phyloP scores from a whole-genome alignment of 2,329 filamentous ascomycete genomes.

The Kalaharituber pfeilii region DNA sequence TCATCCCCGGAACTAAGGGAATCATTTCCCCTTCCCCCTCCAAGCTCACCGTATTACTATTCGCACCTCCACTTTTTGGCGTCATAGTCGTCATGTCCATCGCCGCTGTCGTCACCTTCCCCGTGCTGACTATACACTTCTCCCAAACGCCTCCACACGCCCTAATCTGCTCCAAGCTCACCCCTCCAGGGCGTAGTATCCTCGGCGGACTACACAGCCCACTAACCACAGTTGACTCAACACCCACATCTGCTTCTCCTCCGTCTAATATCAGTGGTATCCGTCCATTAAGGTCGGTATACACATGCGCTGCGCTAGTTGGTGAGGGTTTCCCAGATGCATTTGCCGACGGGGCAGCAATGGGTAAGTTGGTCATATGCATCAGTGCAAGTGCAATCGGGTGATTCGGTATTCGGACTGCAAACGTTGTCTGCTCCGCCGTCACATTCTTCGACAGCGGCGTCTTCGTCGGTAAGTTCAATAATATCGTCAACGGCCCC shows the following conservation, averaged over 20 bases:
- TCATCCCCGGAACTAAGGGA: constrained; percentile 58
- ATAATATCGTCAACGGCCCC: constrained; percentile 75
- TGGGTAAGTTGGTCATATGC: constrained; percentile 53
- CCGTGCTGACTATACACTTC: constrained; percentile 33
- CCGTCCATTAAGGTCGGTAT: constrained; percentile 62
- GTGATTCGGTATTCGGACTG: constrained; percentile 73
- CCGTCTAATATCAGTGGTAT: constrained; percentile 83
- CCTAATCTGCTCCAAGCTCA: constrained; percentile 64
- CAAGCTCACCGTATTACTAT: too few relatives aligned
- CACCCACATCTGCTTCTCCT: constrained; percentile 68
- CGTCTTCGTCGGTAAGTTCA: constrained; percentile 55
- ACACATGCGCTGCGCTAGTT: constrained; percentile 76
- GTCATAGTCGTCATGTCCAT: too few relatives aligned
- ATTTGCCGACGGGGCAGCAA: constrained; percentile 88
- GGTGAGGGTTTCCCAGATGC: constrained; percentile 85
- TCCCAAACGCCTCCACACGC: constrained; percentile 50
- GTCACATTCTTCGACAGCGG: constrained; percentile 80
- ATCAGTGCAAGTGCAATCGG: constrained; percentile 79
- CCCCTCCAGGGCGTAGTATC: constrained; percentile 69
- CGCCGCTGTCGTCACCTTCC: constrained; percentile 3
- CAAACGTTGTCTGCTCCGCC: constrained; percentile 67
- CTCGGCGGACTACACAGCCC: constrained; percentile 65
- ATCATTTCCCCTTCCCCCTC: not conserved
- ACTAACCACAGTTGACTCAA: constrained; percentile 94
- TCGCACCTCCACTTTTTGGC: too few relatives aligned